phyloP scores from a whole-genome alignment of 352 stramenopile species.

The Phytophthora melonis region DNA sequence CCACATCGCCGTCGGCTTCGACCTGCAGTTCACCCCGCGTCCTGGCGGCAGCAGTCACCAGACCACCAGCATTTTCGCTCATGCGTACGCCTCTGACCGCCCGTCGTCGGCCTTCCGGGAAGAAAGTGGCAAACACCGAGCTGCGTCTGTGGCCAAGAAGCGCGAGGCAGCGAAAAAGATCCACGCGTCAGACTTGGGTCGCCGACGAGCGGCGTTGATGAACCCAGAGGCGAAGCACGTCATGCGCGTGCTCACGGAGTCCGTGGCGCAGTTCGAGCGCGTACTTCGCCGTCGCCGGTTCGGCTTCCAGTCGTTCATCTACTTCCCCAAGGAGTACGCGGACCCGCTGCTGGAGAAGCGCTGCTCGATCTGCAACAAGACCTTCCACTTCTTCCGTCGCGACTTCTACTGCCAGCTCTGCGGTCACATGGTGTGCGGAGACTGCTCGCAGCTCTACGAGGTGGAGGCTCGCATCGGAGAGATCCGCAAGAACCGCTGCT shows the following conservation, averaged over 20 bases:
- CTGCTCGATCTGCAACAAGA: constrained; percentile 62
- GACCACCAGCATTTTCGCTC: constrained; percentile 52
- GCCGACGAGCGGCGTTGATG: constrained; percentile 48
- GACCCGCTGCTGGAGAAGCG: constrained; percentile 36
- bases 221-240: constrained; percentile 60
- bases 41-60: constrained; percentile 43
- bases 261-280: constrained; percentile 57
- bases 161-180: constrained; percentile 30
- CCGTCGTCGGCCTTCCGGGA: constrained; percentile 42
- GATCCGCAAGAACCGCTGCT: constrained; percentile 58
- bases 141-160: constrained; percentile 23
- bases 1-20: constrained; percentile 62
- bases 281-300: constrained; percentile 71
- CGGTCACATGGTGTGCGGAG: constrained; percentile 55
- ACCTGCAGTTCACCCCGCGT: constrained; percentile 47
- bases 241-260: constrained; percentile 57
- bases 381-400: constrained; percentile 56
- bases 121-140: constrained; percentile 31
- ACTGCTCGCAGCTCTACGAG: constrained; percentile 61
- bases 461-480: constrained; percentile 57
- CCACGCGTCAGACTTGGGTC: constrained; percentile 41
- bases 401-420: constrained; percentile 70
- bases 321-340: constrained; percentile 55
- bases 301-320: constrained; percentile 75
- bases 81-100: constrained; percentile 59